phyloP scores from a whole-genome alignment of 805 yeast genomes.

The Blastobotrys mokoenaii region DNA sequence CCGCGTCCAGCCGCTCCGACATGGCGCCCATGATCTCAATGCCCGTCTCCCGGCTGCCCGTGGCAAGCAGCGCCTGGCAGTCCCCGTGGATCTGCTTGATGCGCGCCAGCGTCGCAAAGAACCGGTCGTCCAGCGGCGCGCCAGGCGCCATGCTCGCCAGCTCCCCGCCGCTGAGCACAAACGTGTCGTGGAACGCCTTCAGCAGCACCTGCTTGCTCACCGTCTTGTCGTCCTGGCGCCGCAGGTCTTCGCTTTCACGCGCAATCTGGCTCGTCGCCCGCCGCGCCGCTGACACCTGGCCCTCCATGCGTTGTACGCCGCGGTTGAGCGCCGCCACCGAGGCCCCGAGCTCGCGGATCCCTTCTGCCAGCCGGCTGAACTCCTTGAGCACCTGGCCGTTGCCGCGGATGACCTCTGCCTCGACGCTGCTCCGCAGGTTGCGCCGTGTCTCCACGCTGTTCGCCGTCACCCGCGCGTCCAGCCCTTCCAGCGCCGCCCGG shows the following conservation, averaged over 20 bases:
- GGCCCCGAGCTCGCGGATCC: constrained; percentile 19
- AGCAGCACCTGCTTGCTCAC: constrained; percentile 22
- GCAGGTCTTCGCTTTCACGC: constrained; percentile 22
- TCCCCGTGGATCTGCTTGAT: constrained; percentile 58
- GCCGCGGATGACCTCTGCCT: constrained; percentile 27
- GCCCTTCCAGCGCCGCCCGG: constrained; percentile 24
- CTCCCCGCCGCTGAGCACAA: constrained; percentile 66
- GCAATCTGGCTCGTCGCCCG: constrained; percentile 22
- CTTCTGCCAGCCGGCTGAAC: constrained; percentile 26
- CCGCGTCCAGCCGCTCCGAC: constrained; percentile 41
- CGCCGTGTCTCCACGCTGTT: constrained; percentile 29
- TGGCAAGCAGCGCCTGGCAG: constrained; percentile 61
- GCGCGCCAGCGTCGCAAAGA: constrained; percentile 50
- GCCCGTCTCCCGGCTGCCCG: constrained; percentile 45
- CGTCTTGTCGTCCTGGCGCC: constrained; percentile 16
- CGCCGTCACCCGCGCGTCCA: constrained; percentile 23
- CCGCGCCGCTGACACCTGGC: constrained; percentile 15
- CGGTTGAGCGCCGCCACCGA: constrained; percentile 15
- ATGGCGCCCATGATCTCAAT: constrained; percentile 53
- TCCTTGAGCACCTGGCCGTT: constrained; percentile 26
- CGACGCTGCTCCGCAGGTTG: constrained; percentile 26
- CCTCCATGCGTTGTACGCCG: constrained; percentile 18
- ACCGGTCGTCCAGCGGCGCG: constrained; percentile 33
- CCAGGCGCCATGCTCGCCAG: constrained; percentile 42
- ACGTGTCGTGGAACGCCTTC: constrained; percentile 40